Evolutionary conservation across 768 basidiomycete species (phyloP).

Genomic region (Glaciozyma martinii): DNA sequence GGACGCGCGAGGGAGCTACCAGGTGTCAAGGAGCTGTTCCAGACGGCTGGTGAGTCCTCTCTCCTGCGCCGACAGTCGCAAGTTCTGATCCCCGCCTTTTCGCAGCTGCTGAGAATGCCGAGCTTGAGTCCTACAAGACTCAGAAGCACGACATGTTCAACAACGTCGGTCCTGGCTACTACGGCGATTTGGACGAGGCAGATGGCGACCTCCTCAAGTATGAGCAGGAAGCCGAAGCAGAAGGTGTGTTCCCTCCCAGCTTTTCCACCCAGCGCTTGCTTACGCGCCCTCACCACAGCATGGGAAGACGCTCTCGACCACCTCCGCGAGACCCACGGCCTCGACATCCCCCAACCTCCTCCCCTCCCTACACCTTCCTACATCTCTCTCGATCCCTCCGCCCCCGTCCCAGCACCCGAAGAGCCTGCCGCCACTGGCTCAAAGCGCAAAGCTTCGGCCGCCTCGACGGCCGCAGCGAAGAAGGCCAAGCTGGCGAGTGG

Average conservation of each 20-base stretch:
- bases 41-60: constrained; percentile 56
- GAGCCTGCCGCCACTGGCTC: constrained; percentile 1
- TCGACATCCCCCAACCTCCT: constrained; percentile 15
- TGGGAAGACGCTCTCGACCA: constrained; percentile 35
- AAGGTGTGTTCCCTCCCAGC: constrained; percentile 47
- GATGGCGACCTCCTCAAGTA: constrained; percentile 57
- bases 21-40: constrained; percentile 89
- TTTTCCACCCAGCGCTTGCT: background rate
- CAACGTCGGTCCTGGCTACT: constrained; percentile 78
- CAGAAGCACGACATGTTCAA: constrained; percentile 87
- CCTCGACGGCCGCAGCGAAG: constrained; percentile 9
- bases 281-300: constrained; percentile 6
- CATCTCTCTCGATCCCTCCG: constrained; percentile 16
- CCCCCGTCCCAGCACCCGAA: background rate
- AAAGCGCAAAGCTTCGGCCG: constrained; percentile 22
- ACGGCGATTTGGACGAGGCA: constrained; percentile 79
- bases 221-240: constrained; percentile 63
- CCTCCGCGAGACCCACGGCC: constrained; percentile 21
- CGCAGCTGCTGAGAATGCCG: constrained; percentile 58
- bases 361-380: constrained; percentile 12
- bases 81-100: background rate
- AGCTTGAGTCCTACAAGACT: constrained; percentile 39
- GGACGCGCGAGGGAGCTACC: constrained; percentile 93
- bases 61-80: background rate
- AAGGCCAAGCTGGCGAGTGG: constrained; percentile 18